These are phyloP conservation scores for Medicago ruthenica DNA, from an alignment of 306 rosid genomes.

Conservation along the genomic window DNA sequence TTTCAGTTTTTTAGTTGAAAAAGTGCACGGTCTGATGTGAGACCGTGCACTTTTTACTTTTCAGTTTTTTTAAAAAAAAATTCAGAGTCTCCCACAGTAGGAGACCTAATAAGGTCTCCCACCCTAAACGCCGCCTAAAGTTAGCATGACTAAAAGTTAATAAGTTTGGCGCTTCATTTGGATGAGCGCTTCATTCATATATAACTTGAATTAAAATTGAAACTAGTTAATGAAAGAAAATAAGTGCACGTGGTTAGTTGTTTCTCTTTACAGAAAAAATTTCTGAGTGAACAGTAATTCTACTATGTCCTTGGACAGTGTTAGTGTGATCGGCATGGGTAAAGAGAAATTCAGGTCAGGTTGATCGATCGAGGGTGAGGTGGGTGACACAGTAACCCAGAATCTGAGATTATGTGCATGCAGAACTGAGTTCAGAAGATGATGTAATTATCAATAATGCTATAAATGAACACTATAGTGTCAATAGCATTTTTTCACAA, in stretches of 20 bases:
- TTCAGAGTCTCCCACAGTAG: too few relatives aligned
- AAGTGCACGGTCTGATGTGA: too few relatives aligned
- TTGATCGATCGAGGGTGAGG: conserved; percentile 8
- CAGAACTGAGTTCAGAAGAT: not conserved
- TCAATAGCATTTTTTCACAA: not conserved
- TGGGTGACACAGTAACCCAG: conserved; percentile 41
- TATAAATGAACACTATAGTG: not conserved
- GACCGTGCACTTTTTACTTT: too few relatives aligned
- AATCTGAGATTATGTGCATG: conserved; percentile 28
- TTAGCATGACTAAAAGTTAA: too few relatives aligned
- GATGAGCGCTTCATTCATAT: too few relatives aligned
- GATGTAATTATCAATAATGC: conserved; percentile 1
- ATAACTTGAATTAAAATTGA: not conserved
- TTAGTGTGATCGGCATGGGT: conserved; percentile 38
- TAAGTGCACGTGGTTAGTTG: conserved; percentile 27
- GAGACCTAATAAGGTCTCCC: too few relatives aligned
- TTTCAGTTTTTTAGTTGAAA: too few relatives aligned
- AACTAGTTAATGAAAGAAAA: not conserved
- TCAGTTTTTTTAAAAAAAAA: too few relatives aligned
- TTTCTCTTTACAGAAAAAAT: conserved; percentile 23
- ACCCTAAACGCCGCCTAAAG: too few relatives aligned
- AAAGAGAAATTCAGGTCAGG: conserved; percentile 34
- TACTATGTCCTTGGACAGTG: conserved; percentile 32
- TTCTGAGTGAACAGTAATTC: conserved; percentile 29
- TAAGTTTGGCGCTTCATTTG: too few relatives aligned